Percentiles rank a stretch among this genome's conserved stretches.
These are phyloP conservation scores for Phyllostachys edulis DNA, from an alignment of 176 grass and related monocot genomes.

Conservation along the genomic window DNA sequence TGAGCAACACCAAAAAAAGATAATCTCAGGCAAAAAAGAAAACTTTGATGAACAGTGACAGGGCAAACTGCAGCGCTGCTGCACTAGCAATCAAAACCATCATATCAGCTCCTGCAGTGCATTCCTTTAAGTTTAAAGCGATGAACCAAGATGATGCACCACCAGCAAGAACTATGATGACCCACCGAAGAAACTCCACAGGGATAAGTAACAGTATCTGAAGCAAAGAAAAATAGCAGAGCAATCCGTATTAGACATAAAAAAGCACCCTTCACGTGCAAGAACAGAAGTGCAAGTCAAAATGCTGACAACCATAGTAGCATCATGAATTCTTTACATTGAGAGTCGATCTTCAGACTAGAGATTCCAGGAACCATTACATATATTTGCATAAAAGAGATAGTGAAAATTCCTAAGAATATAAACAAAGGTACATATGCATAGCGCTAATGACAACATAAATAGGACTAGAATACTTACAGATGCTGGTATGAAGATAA, in stretches of 20 bases:
- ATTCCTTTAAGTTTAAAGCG: constrained; percentile 69
- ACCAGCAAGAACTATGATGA: constrained; percentile 70
- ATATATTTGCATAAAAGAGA: constrained; percentile 4
- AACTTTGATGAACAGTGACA: constrained; percentile 93
- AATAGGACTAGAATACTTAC: constrained; percentile 51
- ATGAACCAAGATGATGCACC: constrained; percentile 86
- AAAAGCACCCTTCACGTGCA: background rate
- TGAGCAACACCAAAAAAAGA: constrained; percentile 29
- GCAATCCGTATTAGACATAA: constrained; percentile 19
- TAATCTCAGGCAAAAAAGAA: constrained; percentile 85
- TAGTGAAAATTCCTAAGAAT: background rate
- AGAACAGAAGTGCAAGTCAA: background rate
- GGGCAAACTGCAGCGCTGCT: constrained; percentile 66
- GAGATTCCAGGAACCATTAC: background rate
- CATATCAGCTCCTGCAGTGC: constrained; percentile 60
- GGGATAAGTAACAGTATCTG: constrained; percentile 85
- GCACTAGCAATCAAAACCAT: constrained; percentile 70
- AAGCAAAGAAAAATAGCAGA: constrained; percentile 37
- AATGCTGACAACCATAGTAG: background rate
- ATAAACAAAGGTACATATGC: background rate
- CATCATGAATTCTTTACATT: background rate
- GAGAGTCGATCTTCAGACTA: background rate
- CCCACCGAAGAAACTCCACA: constrained; percentile 81
- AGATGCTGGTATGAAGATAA: constrained; percentile 84
- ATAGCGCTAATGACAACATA: constrained; percentile 6